Conservation (phyloP, 2,329 filamentous ascomycete genomes). For the Exserohilum turcica region DNA sequence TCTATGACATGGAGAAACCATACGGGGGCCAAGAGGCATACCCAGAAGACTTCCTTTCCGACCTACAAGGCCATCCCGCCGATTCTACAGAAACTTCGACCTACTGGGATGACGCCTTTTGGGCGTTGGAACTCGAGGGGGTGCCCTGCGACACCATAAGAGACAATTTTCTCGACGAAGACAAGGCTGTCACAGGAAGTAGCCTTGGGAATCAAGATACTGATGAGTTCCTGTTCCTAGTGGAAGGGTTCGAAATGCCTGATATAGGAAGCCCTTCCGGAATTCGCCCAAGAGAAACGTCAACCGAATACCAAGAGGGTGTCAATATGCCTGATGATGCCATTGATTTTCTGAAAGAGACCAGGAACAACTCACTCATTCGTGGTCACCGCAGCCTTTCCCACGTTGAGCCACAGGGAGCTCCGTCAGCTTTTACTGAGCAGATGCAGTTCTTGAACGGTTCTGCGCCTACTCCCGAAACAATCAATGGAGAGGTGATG, state of each 20-base stretch:
- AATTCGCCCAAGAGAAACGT: not conserved
- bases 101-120: no score
- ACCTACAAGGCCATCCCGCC: not conserved
- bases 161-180: not conserved
- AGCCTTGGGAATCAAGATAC: not conserved
- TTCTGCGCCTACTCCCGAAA: not conserved
- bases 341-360: not conserved
- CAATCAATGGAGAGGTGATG: not conserved
- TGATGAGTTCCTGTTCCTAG: not conserved
- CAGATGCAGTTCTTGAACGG: not conserved
- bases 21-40: not conserved
- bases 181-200: not conserved
- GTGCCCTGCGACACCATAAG: no score
- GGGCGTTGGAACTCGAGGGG: no score
- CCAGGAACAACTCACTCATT: not conserved
- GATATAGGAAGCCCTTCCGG: not conserved
- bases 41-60: not conserved
- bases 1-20: not conserved
- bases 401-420: not conserved
- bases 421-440: not conserved
- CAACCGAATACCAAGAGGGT: not conserved
- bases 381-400: not conserved
- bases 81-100: no score
- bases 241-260: not conserved
- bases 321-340: not conserved